Conservation (phyloP, 2,329 filamentous ascomycete species). For the Cyphellophora europaea region DNA sequence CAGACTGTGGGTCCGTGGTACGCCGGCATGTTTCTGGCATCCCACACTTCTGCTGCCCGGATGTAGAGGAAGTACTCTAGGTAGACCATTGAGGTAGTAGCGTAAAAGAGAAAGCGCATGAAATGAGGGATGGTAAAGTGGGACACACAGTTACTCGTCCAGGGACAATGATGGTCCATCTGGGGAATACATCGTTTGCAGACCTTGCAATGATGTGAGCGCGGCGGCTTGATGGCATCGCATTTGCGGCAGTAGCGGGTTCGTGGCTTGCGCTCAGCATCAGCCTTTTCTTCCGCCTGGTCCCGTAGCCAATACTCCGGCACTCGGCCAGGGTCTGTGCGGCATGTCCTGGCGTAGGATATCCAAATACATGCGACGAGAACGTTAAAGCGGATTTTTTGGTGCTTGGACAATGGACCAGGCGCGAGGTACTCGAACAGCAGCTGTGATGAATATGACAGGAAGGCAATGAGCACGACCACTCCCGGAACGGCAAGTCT, state of each 20-base stretch:
- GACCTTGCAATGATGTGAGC: constrained; percentile 56
- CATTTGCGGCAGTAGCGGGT: constrained; percentile 54
- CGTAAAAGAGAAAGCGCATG: constrained; percentile 52
- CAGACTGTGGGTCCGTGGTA: constrained; percentile 48
- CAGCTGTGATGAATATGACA: constrained; percentile 51
- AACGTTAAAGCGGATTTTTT: constrained; percentile 40
- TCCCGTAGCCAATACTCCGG: constrained; percentile 31
- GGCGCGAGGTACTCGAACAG: constrained; percentile 47
- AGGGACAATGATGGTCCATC: constrained; percentile 60
- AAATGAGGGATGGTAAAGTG: constrained; percentile 58
- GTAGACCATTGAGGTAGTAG: constrained; percentile 47
- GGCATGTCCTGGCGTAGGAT: constrained; percentile 50
- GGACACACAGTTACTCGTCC: constrained; percentile 58
- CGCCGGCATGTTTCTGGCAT: constrained; percentile 45
- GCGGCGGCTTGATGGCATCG: constrained; percentile 50
- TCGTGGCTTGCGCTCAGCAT: constrained; percentile 15
- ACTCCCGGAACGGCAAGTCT: constrained; percentile 45
- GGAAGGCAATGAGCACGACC: constrained; percentile 45
- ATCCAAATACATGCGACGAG: constrained; percentile 47
- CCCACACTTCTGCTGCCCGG: constrained; percentile 45
- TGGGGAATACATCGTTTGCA: constrained; percentile 55
- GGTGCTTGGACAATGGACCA: constrained; percentile 36
- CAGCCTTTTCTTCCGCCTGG: constrained; percentile 12
- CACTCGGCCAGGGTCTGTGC: constrained; percentile 48
- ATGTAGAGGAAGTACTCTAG: constrained; percentile 47